phyloP scores from a whole-genome alignment of 495 filamentous ascomycete species.

The Lasiosphaeris hirsuta region DNA sequence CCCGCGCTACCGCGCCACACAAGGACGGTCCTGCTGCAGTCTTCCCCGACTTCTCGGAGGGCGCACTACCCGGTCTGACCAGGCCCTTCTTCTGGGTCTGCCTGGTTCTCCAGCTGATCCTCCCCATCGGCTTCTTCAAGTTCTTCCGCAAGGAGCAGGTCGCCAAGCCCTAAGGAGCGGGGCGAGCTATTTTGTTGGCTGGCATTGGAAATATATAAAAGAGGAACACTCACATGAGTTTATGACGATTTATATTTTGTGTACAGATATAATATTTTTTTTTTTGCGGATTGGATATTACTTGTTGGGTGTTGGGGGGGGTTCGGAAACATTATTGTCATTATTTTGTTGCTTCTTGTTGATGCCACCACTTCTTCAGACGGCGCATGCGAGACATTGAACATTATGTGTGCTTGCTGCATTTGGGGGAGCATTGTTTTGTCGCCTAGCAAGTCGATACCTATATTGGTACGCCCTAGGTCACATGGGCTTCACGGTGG shows the following conservation, averaged over 20 bases:
- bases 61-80: conserved; percentile 35
- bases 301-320: neutral
- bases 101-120: conserved; percentile 56
- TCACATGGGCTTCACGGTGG: too few species aligned
- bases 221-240: neutral
- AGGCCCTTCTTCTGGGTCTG: conserved; percentile 65
- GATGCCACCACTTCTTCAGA: too few species aligned
- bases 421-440: too few species aligned
- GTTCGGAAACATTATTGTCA: too few species aligned
- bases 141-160: conserved; percentile 72
- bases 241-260: neutral
- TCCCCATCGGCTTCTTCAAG: conserved; percentile 52
- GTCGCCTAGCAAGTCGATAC: too few species aligned
- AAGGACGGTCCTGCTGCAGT: conserved; percentile 53
- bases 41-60: conserved; percentile 53
- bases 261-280: neutral
- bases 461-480: too few species aligned
- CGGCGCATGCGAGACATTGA: too few species aligned
- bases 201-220: neutral
- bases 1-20: conserved; percentile 52
- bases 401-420: too few species aligned
- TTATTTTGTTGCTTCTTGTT: too few species aligned
- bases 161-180: conserved; percentile 51
- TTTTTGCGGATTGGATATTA: neutral
- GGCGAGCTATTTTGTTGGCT: neutral